phyloP scores from a whole-genome alignment of 345 rosid genomes.

The Lenwebbia sp. region DNA sequence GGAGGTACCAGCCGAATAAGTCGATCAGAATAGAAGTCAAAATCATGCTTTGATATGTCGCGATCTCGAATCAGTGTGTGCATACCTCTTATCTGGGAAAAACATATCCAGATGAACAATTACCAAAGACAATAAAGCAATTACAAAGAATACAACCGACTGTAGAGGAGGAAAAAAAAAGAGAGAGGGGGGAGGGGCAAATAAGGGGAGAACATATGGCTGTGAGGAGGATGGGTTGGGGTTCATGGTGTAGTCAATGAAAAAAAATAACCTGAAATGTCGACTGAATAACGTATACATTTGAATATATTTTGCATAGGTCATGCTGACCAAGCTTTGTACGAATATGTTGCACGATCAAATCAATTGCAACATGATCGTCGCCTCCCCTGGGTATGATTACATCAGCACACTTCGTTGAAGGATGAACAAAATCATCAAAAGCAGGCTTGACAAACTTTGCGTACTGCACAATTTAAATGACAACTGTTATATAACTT shows the following conservation, averaged over 20 bases:
- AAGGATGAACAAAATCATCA: conserved; percentile 96
- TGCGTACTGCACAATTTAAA: conserved; percentile 61
- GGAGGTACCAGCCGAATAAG: conserved; percentile 78
- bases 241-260: not conserved
- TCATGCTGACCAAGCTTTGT: conserved; percentile 99
- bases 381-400: conserved; percentile 99
- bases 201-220: not conserved
- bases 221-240: not conserved
- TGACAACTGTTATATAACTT: not conserved
- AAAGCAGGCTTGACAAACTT: conserved; percentile 98
- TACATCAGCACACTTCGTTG: conserved; percentile 95
- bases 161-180: not conserved
- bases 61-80: conserved; percentile 95
- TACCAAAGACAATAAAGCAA: not conserved
- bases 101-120: conserved; percentile 7
- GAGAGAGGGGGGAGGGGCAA: not conserved
- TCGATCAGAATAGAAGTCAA: conserved; percentile 94
- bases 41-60: conserved; percentile 95
- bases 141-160: not conserved
- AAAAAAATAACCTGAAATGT: conserved; percentile 75
- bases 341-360: conserved; percentile 94
- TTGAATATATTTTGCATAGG: conserved; percentile 95
- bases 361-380: conserved; percentile 94
- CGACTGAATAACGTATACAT: conserved; percentile 85
- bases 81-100: conserved; percentile 92